These are phyloP conservation scores for Nyssa sinensis DNA, from an alignment of 148 eudicot species.

Conservation along the genomic window DNA sequence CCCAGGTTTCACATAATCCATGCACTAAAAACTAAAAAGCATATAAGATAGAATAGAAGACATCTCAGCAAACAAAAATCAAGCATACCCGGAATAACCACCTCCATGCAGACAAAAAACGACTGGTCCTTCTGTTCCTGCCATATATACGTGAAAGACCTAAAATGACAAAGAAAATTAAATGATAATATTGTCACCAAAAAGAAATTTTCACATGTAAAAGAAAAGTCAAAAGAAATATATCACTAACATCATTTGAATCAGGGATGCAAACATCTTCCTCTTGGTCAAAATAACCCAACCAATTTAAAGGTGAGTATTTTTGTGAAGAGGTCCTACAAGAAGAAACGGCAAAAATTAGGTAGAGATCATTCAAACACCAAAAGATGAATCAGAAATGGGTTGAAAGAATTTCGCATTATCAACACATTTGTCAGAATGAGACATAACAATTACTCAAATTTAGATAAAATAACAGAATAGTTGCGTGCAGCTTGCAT, in stretches of 20 bases:
- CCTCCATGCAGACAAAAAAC: constrained; percentile 96
- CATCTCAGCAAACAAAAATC: constrained; percentile 1
- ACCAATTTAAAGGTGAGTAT: constrained; percentile 76
- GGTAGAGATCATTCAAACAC: no score
- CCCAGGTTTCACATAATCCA: neutral
- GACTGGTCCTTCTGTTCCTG: constrained; percentile 86
- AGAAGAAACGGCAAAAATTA: constrained; percentile 5
- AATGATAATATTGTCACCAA: neutral
- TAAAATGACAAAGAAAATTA: constrained; percentile 27
- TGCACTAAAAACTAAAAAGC: neutral
- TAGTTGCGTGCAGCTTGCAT: no score
- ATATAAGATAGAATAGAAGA: neutral
- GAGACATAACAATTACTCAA: neutral
- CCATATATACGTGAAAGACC: constrained; percentile 89
- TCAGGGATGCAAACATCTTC: constrained; percentile 73
- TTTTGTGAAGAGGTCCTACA: constrained; percentile 58
- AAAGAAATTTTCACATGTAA: neutral
- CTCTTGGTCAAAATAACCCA: constrained; percentile 72
- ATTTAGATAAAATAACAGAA: no score
- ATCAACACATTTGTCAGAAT: neutral
- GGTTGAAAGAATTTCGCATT: neutral
- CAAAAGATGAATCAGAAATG: no score
- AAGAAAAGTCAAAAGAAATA: constrained; percentile 5
- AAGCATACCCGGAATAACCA: constrained; percentile 80
- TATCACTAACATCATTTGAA: constrained; percentile 58